Percentiles rank a stretch among this genome's conserved stretches.
These are phyloP conservation scores for Intubia oerlemansii DNA, from an alignment of 2,329 filamentous ascomycete genomes.

Conservation along the genomic window DNA sequence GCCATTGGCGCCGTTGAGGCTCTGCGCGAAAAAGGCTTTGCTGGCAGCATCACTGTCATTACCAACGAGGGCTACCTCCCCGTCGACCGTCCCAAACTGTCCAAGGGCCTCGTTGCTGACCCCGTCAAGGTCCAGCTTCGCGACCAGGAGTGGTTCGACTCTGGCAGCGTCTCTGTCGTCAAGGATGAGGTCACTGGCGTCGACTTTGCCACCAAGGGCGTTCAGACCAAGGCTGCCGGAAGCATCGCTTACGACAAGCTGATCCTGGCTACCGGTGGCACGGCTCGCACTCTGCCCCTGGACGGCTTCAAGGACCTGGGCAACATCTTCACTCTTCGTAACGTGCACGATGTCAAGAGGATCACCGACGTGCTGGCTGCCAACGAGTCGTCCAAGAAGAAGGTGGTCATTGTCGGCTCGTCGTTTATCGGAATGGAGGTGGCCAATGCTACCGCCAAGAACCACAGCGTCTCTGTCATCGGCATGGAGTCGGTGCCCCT, in stretches of 20 bases:
- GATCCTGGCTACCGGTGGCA: constrained; percentile 73
- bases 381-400: constrained; percentile 43
- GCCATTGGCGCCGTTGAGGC: constrained; percentile 64
- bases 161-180: constrained; percentile 33
- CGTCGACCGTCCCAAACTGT: constrained; percentile 87
- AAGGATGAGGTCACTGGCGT: constrained; percentile 47
- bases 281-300: constrained; percentile 52
- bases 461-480: constrained; percentile 68
- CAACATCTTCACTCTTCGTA: constrained; percentile 75
- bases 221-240: constrained; percentile 53
- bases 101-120: constrained; percentile 78
- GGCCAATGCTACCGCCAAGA: constrained; percentile 60
- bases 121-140: constrained; percentile 57
- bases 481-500: constrained; percentile 77
- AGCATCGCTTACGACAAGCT: constrained; percentile 69
- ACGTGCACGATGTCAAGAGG: constrained; percentile 51
- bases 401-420: constrained; percentile 76
- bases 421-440: constrained; percentile 98
- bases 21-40: constrained; percentile 62
- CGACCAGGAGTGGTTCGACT: constrained; percentile 55
- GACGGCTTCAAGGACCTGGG: constrained; percentile 67
- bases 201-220: constrained; percentile 52
- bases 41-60: constrained; percentile 62
- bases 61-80: constrained; percentile 68
- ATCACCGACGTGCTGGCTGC: constrained; percentile 63